A percentile compares a stretch with the other conserved stretches of the same genome.
Evolutionary conservation across 192 early-diverging fungal species (phyloP).

Genomic region (Entomortierella parvispora): DNA sequence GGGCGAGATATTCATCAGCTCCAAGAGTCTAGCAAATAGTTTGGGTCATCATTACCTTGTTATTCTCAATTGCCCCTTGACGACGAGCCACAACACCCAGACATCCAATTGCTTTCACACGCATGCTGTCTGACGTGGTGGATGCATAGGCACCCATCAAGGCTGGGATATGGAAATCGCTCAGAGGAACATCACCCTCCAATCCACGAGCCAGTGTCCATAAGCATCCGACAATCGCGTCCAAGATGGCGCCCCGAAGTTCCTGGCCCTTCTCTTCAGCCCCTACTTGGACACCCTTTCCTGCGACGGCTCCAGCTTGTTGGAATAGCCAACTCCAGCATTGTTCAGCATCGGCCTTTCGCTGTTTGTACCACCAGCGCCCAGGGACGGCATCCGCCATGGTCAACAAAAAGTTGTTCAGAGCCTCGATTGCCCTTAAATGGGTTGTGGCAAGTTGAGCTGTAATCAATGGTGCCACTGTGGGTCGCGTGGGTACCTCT

Average conservation of each 20-base stretch:
- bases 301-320: conserved; percentile 61
- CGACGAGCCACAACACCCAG: conserved; percentile 79
- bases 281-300: conserved; percentile 59
- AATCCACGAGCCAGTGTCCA: conserved; percentile 82
- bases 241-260: conserved; percentile 66
- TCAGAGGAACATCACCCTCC: conserved; percentile 62
- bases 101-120: conserved; percentile 77
- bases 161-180: conserved; percentile 49
- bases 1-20: too few relatives aligned
- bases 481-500: conserved; percentile 34
- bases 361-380: conserved; percentile 71
- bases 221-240: conserved; percentile 75
- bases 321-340: conserved; percentile 72
- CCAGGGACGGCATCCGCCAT: conserved; percentile 71
- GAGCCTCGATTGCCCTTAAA: conserved; percentile 73
- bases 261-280: conserved; percentile 61
- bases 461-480: conserved; percentile 53
- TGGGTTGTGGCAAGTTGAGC: conserved; percentile 67
- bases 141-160: conserved; percentile 58
- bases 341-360: conserved; percentile 53
- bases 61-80: conserved; percentile 71
- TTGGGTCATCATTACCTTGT: too few relatives aligned
- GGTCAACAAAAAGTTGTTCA: conserved; percentile 82
- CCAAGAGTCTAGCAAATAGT: not conserved
- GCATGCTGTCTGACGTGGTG: conserved; percentile 57